Evolutionary conservation across 306 rosid species (phyloP), one percentile per base, ranked within the genome.

Genomic region (Erythrophleum fordii): DNA sequence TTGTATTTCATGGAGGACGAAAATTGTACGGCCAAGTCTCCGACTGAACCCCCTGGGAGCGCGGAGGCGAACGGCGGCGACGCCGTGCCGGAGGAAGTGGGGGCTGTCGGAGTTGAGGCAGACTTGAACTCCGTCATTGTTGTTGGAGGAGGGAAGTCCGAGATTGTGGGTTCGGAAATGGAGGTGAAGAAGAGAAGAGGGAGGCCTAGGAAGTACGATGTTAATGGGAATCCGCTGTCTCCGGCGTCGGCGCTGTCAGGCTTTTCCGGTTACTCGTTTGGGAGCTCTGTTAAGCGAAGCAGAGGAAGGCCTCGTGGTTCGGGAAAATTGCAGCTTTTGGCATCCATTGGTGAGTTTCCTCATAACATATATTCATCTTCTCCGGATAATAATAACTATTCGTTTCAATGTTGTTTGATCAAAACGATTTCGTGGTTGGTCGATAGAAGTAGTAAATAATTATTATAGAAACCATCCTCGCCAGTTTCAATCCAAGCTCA

Each of bases 281-380:
- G 37, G 35, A 23, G 12, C 69, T 20, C 35, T 1, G 5, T 34
- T 0, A 83, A 80, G 35, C 79, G 83, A 17, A 44, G 77, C 22
- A 75, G 72, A 72, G 92, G 90, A n/a, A 44, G 86, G 69, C 89
- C 89, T 2, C 84, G 80, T 17, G 87, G 89, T 2, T 26, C 83
- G 0, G 81, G 83, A 12, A 85, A 13, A 70, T 20, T 72, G 29
- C 89, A 83, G 34, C 25, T 18, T 11, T 56, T 77, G 62, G 83
- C 88, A 18, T 56, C 90, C 28, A 10, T 60, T 10, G 85, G 83
- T 85, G 56, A 42, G 81, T 69, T 44, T 66, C 69, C 18, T 64
- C 68, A 61, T 14, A 22, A 17, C 28, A 2, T 28, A 28, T 25
- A 12, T 69, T 45, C 22, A 0, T 60, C 37, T 9, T 52, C 58